Evolutionary conservation across 495 filamentous ascomycete genomes (phyloP), one percentile per base, ranked within the genome.

Genomic region (Rusavskia elegans): DNA sequence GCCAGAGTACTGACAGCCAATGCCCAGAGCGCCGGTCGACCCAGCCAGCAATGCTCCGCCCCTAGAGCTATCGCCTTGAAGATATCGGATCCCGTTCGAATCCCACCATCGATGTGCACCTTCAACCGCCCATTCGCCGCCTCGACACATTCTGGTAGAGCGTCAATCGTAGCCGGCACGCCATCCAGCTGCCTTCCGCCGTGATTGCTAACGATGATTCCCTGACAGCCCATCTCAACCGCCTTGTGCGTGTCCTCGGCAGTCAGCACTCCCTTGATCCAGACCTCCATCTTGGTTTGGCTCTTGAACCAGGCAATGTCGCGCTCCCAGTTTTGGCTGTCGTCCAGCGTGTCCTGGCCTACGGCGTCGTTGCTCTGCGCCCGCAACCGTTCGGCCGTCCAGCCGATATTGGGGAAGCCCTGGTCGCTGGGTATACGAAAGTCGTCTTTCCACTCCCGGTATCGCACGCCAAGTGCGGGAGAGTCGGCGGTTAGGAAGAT

Each of bases 41-140:
- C 71, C 14, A 70, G 61, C 55, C 61, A 71, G 45, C 60, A 64
- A 44, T 54, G 58, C 30, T 68, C 55, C 0, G 70, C 71, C 1
- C 71, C 71, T 4, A 74, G 48, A 2, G 67, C 68, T 27, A 74
- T 20, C 0, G 69, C 69, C 53, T 72, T 72, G 59, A 71, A 70
- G 7, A 72, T 63, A 48, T 72, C 69, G 9, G 62, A 58, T 7
- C 69, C 69, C 13, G 56, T 57, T 19, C 69, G 53, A 21, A 72
- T 64, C 2, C 69, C 69, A 3, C 67, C 67, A 52, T 72, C 69
- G 17, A 71, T 50, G 23, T 54, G 54, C n/a, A 72, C 53, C 5
- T 50, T 57, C 16, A 74, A 62, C 37, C 57, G 58, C 0, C 66
- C 66, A 0, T 51, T 52, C 0, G 68, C 71, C 3, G 64, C 67